Evolutionary conservation across 257 asterid genomes (phyloP).

Genomic region (Forsythia viridissima): DNA sequence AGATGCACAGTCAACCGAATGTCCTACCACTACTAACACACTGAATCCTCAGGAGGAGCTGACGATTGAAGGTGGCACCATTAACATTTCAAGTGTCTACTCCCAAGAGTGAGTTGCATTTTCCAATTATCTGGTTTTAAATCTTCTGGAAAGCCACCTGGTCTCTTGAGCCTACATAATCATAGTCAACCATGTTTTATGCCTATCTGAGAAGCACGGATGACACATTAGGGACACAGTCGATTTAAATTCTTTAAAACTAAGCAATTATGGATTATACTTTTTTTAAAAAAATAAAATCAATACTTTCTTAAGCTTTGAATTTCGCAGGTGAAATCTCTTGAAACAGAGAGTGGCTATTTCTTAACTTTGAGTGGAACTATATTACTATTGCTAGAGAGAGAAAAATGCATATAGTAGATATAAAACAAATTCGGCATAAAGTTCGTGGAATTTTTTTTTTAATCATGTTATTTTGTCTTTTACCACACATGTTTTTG

Average conservation of each 20-base stretch:
- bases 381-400: background rate
- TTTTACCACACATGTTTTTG: background rate
- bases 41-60: conserved; percentile 53
- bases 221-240: background rate
- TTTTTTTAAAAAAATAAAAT: no score
- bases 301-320: no score
- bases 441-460: background rate
- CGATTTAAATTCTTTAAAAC: background rate
- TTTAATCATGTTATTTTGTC: background rate
- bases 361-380: background rate
- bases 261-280: background rate
- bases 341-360: background rate
- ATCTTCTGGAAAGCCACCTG: background rate
- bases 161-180: background rate
- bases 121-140: background rate
- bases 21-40: conserved; percentile 41
- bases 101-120: conserved; percentile 71
- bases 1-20: conserved; percentile 53
- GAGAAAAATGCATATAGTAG: background rate
- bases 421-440: no score
- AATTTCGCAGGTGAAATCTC: background rate
- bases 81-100: conserved; percentile 80
- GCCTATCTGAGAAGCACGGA: background rate
- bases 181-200: background rate
- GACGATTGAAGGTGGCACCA: conserved; percentile 83